Evolutionary conservation across 192 early-diverging fungal genomes (phyloP).

Genomic region (Podochytrium sp.): DNA sequence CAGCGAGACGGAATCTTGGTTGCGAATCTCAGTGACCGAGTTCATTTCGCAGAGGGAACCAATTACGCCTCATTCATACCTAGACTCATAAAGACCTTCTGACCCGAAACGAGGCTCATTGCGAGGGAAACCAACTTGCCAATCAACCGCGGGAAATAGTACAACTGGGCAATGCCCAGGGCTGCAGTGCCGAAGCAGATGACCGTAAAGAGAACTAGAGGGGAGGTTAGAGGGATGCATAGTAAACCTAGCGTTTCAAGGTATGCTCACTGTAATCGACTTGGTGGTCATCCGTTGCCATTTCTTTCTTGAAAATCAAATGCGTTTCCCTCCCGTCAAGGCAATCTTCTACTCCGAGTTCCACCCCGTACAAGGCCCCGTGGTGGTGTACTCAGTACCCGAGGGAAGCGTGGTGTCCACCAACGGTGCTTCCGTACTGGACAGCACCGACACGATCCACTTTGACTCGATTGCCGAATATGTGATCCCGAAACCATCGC

Average conservation of each 20-base stretch:
- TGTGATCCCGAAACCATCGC: slow-evolving; percentile 80
- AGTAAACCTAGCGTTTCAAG: no score
- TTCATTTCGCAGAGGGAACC: no score
- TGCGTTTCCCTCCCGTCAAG: slow-evolving; percentile 69
- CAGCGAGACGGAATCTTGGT: slow-evolving; percentile 58
- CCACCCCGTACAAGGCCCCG: slow-evolving; percentile 74
- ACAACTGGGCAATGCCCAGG: slow-evolving; percentile 14
- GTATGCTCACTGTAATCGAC: no score
- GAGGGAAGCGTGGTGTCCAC: not conserved
- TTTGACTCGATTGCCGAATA: slow-evolving; percentile 82
- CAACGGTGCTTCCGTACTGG: not conserved
- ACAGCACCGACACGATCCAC: slow-evolving; percentile 47
- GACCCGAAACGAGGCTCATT: not conserved
- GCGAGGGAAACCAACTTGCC: not conserved
- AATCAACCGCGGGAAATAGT: slow-evolving; percentile 7
- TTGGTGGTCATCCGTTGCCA: no score
- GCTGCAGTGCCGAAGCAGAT: slow-evolving; percentile 26
- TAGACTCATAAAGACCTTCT: not conserved
- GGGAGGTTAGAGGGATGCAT: no score
- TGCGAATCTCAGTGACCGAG: no score
- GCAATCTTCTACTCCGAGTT: slow-evolving; percentile 85
- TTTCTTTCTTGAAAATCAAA: no score
- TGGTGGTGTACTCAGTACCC: slow-evolving; percentile 70
- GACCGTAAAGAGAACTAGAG: slow-evolving; percentile 9
- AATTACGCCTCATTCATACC: not conserved